These are phyloP conservation scores for Lachancea sp. DNA, from an alignment of 805 yeast genomes.

Conservation along the genomic window DNA sequence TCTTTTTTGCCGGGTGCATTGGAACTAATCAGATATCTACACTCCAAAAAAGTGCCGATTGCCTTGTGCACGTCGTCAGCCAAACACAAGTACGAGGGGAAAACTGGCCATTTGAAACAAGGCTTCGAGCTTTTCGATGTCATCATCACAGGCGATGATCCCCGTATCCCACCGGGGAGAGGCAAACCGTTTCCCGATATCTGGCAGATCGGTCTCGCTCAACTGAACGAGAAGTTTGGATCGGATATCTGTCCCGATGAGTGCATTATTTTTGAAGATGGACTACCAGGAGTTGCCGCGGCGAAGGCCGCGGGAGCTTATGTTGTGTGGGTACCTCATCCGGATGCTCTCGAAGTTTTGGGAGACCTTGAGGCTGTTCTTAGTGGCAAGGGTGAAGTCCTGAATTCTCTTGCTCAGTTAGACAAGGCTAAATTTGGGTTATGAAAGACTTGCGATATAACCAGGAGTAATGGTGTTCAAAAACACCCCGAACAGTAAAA, in stretches of 20 bases:
- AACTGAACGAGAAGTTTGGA: slow-evolving; percentile 52
- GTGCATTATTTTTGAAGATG: slow-evolving; percentile 91
- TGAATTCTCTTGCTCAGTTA: slow-evolving; percentile 47
- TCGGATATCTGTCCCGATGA: slow-evolving; percentile 59
- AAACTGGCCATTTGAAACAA: slow-evolving; percentile 63
- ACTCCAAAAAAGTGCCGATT: slow-evolving; percentile 56
- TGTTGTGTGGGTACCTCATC: slow-evolving; percentile 95
- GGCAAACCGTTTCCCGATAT: slow-evolving; percentile 96
- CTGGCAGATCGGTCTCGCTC: slow-evolving; percentile 73
- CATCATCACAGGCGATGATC: slow-evolving; percentile 84
- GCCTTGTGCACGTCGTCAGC: slow-evolving; percentile 89
- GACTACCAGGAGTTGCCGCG: slow-evolving; percentile 81
- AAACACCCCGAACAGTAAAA: neutral
- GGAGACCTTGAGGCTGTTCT: slow-evolving; percentile 46
- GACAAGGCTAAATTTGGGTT: slow-evolving; percentile 44
- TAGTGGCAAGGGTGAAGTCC: slow-evolving; percentile 52
- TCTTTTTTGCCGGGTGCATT: slow-evolving; percentile 79
- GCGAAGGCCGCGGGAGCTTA: slow-evolving; percentile 77
- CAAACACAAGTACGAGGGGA: slow-evolving; percentile 51
- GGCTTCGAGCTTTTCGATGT: slow-evolving; percentile 64
- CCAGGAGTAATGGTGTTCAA: neutral
- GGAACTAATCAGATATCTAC: slow-evolving; percentile 54
- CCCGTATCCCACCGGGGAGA: slow-evolving; percentile 70
- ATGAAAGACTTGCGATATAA: slow-evolving; percentile 9
- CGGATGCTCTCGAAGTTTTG: slow-evolving; percentile 54